phyloP scores from a whole-genome alignment of 192 early-diverging fungal species.

The Linnemannia elongata region DNA sequence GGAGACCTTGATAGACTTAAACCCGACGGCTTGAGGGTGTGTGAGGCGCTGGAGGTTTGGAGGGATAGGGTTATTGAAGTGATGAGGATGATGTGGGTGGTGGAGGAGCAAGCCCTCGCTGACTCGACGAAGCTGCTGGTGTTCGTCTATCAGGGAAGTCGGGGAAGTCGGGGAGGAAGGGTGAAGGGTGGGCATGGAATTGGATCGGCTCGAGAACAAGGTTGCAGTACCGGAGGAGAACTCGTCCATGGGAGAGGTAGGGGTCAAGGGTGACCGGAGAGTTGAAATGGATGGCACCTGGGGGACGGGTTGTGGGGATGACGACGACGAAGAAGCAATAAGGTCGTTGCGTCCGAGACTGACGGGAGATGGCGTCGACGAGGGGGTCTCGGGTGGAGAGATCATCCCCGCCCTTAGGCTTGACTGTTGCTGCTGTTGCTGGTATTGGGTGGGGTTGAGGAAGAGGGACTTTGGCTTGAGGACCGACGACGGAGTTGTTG shows the following conservation, averaged over 20 bases:
- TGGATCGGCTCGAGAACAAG: neutral
- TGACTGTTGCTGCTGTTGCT: neutral
- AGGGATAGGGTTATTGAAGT: neutral
- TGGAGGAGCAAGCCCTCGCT: neutral
- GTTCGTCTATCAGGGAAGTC: neutral
- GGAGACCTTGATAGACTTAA: conserved; percentile 69
- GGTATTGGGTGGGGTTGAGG: neutral
- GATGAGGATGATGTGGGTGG: neutral
- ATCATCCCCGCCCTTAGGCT: conserved; percentile 6
- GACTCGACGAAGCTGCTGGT: neutral
- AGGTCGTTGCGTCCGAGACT: neutral
- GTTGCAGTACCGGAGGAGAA: neutral
- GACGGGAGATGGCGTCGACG: conserved; percentile 33
- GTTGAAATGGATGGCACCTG: neutral
- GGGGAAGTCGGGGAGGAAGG: neutral
- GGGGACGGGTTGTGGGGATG: neutral
- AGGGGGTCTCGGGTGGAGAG: conserved; percentile 44
- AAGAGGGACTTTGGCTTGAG: conserved; percentile 2
- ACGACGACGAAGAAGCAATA: neutral
- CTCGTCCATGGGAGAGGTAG: conserved; percentile 11
- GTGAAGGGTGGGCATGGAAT: neutral
- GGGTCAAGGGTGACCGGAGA: conserved; percentile 13
- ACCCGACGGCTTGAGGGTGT: neutral
- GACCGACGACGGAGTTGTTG: neutral
- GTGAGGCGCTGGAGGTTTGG: neutral